Evolutionary conservation across 352 stramenopile species (phyloP).

Genomic region (Phytophthora sojae): DNA sequence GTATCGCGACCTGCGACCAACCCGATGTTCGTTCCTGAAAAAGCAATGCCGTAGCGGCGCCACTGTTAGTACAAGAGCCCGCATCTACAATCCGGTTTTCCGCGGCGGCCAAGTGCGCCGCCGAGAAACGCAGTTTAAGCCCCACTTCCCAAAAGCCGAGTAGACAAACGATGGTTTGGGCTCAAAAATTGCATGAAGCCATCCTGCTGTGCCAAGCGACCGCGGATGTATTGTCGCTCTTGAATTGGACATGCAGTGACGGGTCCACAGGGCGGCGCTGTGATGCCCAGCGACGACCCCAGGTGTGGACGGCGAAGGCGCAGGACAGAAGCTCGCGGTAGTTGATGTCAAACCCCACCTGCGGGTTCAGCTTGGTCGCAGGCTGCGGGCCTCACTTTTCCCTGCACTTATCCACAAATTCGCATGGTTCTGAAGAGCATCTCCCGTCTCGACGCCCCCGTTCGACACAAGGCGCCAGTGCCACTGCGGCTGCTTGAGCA

Average conservation of each 20-base stretch:
- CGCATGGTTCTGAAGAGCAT: not conserved
- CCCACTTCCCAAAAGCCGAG: not conserved
- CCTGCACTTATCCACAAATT: not conserved
- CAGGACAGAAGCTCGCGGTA: not conserved
- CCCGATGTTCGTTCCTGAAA: too few relatives aligned
- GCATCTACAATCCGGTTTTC: not conserved
- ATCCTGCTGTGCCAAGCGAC: not conserved
- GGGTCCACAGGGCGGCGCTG: too few relatives aligned
- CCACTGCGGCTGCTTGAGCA: not conserved
- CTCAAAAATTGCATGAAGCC: not conserved
- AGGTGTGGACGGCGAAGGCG: not conserved
- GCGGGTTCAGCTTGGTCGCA: not conserved
- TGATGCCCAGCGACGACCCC: not conserved
- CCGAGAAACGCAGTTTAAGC: not conserved
- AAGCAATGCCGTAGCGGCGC: too few relatives aligned
- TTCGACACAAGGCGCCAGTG: not conserved
- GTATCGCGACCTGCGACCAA: too few relatives aligned
- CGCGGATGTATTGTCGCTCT: not conserved
- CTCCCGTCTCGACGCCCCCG: not conserved
- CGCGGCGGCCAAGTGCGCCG: not conserved
- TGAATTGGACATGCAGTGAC: not conserved
- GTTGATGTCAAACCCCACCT: not conserved
- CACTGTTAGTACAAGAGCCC: too few relatives aligned
- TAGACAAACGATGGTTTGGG: not conserved
- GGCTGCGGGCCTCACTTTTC: not conserved